Conservation (phyloP, 1,284 basidiomycete species). For the Malassezia psittaci region DNA sequence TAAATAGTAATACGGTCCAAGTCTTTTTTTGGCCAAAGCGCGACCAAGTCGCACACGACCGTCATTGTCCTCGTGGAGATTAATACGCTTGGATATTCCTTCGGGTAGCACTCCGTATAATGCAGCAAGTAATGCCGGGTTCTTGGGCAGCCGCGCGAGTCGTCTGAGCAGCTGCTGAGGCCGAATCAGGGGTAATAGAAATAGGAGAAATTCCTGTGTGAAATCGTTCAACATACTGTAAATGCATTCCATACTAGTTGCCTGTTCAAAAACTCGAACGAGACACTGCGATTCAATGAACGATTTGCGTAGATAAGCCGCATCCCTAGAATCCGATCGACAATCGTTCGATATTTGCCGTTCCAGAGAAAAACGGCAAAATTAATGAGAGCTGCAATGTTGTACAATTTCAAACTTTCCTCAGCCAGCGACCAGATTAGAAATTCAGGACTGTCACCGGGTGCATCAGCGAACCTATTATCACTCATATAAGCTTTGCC, state of each 20-base stretch:
- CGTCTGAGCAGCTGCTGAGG: constrained; percentile 57
- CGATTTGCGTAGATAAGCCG: constrained; percentile 64
- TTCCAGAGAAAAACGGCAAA: constrained; percentile 77
- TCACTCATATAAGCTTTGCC: constrained; percentile 67
- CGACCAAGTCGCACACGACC: constrained; percentile 12
- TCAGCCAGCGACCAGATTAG: constrained; percentile 63
- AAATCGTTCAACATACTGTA: constrained; percentile 58
- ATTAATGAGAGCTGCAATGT: constrained; percentile 58
- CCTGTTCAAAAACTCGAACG: constrained; percentile 97
- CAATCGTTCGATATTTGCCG: constrained; percentile 76
- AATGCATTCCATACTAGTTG: constrained; percentile 99
- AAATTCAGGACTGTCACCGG: constrained; percentile 51
- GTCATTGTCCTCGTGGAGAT: constrained; percentile 22
- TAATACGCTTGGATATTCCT: constrained; percentile 21
- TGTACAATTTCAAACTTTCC: constrained; percentile 59
- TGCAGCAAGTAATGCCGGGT: constrained; percentile 40
- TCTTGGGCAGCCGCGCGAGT: constrained; percentile 49
- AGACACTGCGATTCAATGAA: constrained; percentile 70
- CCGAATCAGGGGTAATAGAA: constrained; percentile 75
- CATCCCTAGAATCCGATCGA: constrained; percentile 72
- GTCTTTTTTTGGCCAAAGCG: not conserved
- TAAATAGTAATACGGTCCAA: constrained; percentile 27
- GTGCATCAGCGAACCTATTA: constrained; percentile 69
- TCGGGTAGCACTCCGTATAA: constrained; percentile 31
- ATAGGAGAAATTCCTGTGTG: constrained; percentile 80